Evolutionary conservation across 2,329 filamentous ascomycete genomes (phyloP).

Genomic region (Mollisiaceae sp.): DNA sequence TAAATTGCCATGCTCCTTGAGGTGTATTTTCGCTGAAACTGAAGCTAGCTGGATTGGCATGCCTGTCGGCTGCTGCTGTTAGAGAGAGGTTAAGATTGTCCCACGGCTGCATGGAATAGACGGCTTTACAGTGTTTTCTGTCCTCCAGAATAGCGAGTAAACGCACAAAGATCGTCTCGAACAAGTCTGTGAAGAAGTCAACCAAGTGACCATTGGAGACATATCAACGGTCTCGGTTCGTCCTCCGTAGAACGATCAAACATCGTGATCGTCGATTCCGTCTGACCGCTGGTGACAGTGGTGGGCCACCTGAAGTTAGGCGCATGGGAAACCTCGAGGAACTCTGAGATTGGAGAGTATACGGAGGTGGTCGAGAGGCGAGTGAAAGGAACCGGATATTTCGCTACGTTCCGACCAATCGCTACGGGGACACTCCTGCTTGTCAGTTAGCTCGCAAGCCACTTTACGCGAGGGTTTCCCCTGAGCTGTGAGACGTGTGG

Average conservation of each 20-base stretch:
- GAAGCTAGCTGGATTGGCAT: too few species aligned
- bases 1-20: too few species aligned
- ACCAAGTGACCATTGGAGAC: background rate
- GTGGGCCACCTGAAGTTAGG: background rate
- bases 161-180: too few species aligned
- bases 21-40: too few species aligned
- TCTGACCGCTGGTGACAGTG: background rate
- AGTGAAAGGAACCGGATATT: background rate
- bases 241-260: background rate
- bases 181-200: background rate
- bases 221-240: background rate
- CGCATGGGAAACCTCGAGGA: background rate
- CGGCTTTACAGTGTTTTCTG: too few species aligned
- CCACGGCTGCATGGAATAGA: too few species aligned
- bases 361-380: background rate
- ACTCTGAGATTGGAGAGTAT: background rate
- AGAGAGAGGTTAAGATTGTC: too few species aligned
- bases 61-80: too few species aligned
- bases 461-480: background rate
- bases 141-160: too few species aligned
- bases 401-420: background rate
- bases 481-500: background rate
- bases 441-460: background rate
- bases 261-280: background rate
- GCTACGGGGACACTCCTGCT: background rate